Evolutionary conservation across 139 green algal species (phyloP), one percentile per base, ranked within the genome.

Genomic region (Asterochloris sp.): DNA sequence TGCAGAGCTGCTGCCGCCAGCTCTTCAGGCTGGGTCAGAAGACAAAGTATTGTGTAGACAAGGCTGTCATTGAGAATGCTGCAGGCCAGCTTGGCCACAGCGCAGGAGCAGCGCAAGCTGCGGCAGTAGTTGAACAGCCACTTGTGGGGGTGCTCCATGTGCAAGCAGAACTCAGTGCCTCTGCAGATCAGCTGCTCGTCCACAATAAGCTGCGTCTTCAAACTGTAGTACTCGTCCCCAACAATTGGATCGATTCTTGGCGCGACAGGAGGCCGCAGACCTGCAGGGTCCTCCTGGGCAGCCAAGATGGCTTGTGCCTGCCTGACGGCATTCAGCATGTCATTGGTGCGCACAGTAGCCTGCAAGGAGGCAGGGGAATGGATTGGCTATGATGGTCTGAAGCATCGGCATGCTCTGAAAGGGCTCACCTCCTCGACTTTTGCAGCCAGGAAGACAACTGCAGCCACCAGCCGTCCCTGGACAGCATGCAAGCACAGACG

Each of bases 351-450:
- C 62, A 89, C 62, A 24, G 68, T 17, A 11, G 83, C 68, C 83
- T 86, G 83, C 77, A 80, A 14, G 75, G 26, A 67, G 23, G 62
- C 27, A 21, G 17, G 60, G 13, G 13, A 47, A 15, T 47, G 13
- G 15, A 61, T 29, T 13, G 19, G 63, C 60, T 23, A 27, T 62
- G 14, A 26, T 10, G 29, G 29, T 21, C 54, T 68, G 54, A 68
- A 26, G 69, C 13, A 62, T 23, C 16, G 15, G 26, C 61, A 54
- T 38, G 47, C 13, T 62, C 15, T 76, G 21, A 19, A 38, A n/a
- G 11, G 26, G n/a, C 83, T 63, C 38, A 86, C 83, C 76, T 89
- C 85, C 69, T 89, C 85, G 0, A 89, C 79, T 38, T 89, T 89
- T 26, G 74, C 68, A 38, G 74, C 85, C 28, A 87, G 26, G 66